phyloP scores from a whole-genome alignment of 1,139 yeast genomes.

The Suhomyces anneliseae region DNA sequence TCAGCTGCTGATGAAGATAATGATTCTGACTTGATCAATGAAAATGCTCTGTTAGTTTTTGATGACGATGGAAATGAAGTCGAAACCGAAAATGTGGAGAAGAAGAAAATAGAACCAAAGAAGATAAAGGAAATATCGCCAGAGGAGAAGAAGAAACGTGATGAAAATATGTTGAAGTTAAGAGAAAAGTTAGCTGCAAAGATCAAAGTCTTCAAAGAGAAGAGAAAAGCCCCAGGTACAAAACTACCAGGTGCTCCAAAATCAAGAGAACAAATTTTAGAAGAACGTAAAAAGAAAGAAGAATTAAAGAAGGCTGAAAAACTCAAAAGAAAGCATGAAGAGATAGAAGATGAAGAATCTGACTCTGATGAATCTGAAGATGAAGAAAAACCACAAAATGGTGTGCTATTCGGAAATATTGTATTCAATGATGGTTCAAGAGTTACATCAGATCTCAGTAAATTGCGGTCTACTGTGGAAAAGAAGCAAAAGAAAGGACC shows the following conservation, averaged over 20 bases:
- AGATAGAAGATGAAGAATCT: constrained; percentile 39
- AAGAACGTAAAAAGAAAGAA: constrained; percentile 49
- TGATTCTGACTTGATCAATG: constrained; percentile 22
- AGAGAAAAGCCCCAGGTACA: constrained; percentile 90
- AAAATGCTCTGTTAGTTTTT: constrained; percentile 53
- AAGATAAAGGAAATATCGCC: constrained; percentile 33
- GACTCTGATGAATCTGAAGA: constrained; percentile 39
- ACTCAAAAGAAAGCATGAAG: constrained; percentile 26
- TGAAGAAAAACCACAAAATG: constrained; percentile 25
- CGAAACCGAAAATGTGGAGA: constrained; percentile 15
- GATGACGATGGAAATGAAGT: constrained; percentile 79
- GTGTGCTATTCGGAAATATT: constrained; percentile 76
- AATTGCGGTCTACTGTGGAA: constrained; percentile 52
- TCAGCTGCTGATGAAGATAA: constrained; percentile 5
- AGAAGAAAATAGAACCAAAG: constrained; percentile 19
- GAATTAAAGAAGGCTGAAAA: constrained; percentile 34
- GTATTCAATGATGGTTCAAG: constrained; percentile 80
- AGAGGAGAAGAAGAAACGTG: constrained; percentile 49
- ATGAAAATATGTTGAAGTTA: constrained; percentile 62
- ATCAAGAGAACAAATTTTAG: constrained; percentile 73
- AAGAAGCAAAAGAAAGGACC: constrained; percentile 73
- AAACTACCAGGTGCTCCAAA: constrained; percentile 78
- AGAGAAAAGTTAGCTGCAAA: constrained; percentile 72
- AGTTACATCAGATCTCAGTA: constrained; percentile 73
- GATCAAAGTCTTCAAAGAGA: constrained; percentile 68